Percentiles rank a stretch among this genome's conserved stretches.
These are phyloP conservation scores for Fusarium pseudocircinatum DNA, from an alignment of 2,329 filamentous ascomycete species.

Conservation along the genomic window DNA sequence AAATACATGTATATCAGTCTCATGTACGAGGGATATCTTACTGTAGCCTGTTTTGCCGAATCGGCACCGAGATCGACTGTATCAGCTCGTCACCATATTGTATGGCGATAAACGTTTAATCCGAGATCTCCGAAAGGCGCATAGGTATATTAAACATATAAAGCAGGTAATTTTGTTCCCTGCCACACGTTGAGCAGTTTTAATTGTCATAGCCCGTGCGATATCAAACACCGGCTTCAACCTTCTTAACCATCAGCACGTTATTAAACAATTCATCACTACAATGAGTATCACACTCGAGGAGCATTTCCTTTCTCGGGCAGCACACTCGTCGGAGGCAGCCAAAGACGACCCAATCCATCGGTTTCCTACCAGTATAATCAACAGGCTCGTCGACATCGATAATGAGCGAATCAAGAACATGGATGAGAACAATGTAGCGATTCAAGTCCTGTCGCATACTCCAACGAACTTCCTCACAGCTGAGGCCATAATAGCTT, in stretches of 20 bases:
- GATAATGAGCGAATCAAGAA: neutral
- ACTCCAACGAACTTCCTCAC: neutral
- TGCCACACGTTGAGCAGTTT: too few relatives aligned
- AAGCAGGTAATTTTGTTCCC: too few relatives aligned
- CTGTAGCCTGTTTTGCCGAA: neutral
- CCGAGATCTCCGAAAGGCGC: neutral
- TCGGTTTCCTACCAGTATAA: neutral
- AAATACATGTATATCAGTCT: fast-evolving
- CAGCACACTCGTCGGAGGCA: neutral
- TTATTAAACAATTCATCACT: fast-evolving
- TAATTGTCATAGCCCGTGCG: too few relatives aligned
- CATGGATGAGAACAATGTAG: neutral
- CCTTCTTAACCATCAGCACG: too few relatives aligned
- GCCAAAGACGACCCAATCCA: neutral
- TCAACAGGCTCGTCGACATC: neutral
- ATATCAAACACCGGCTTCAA: neutral
- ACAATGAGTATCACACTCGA: neutral
- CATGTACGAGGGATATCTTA: neutral
- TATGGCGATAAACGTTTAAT: neutral
- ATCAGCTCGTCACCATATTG: neutral
- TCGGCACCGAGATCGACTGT: neutral
- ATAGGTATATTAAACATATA: too few relatives aligned
- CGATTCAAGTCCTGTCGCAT: neutral
- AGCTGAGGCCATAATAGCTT: fast-evolving
- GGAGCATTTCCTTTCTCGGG: neutral